Conservation (phyloP, 805 yeast genomes). For the Hanseniaspora hatyaiensis region DNA sequence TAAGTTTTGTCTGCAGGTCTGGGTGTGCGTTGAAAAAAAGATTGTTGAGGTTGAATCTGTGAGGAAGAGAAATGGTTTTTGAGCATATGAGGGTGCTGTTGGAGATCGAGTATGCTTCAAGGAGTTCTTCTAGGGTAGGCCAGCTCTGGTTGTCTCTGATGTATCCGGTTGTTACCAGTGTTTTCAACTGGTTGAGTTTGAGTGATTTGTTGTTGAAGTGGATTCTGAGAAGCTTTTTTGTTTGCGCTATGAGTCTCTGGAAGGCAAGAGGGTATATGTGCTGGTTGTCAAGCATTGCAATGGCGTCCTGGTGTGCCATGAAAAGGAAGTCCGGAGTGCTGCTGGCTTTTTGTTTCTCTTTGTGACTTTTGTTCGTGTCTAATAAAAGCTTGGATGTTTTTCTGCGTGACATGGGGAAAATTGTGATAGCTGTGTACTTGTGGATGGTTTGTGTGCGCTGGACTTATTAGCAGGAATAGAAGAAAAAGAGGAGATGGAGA, state of each 20-base stretch:
- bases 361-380: not conserved
- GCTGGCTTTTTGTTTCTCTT: not conserved
- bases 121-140: not conserved
- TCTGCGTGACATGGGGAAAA: not conserved
- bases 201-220: not conserved
- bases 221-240: not conserved
- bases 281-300: not conserved
- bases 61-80: not conserved
- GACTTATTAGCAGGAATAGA: no score
- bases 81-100: not conserved
- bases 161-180: not conserved
- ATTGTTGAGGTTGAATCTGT: not conserved
- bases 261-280: not conserved
- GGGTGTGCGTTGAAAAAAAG: not conserved
- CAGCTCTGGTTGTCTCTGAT: not conserved
- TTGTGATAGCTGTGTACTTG: no score
- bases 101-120: not conserved
- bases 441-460: no score
- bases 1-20: not conserved
- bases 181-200: not conserved
- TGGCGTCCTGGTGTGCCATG: slow-evolving; percentile 4
- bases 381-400: not conserved
- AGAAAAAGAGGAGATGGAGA: no score
- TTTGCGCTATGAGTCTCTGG: not conserved
- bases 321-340: not conserved